Base-by-base conservation (phyloP, 208 protist species). In the Wallacemonas rigidus region DNA sequence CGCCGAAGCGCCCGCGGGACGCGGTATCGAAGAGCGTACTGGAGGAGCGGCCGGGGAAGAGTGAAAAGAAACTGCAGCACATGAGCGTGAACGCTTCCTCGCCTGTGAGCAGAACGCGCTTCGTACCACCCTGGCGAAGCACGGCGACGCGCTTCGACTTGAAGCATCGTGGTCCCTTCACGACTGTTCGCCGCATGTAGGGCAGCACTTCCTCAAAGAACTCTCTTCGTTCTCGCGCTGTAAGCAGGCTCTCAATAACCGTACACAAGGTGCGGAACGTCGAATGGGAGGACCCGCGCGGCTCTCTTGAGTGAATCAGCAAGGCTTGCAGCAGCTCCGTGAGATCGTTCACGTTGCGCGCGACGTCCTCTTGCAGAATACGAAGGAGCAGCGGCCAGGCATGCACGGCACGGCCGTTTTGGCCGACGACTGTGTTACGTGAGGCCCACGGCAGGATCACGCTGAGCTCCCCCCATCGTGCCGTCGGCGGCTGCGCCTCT, bases 41-140 rank as follows among this genome's bases (percentile, higher is more conserved):
- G 60, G 60, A 38, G 6, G 72, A 86, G 26, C 82, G 82, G 14
- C 76, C 70, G n/a, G 81, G 85, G 67, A 90, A 91, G 2, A 91
- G 72, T 1, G 83, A 92, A 63, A 92, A 92, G 71, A 95, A 91
- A 65, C 69, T 72, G 68, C 85, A 91, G 54, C 75, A 79, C 69
- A 88, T 47, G 6, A 91, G 74, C 53, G 70, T 77, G 54, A 76
- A 58, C 3, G 58, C 68, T 63, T 95, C 77, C 2, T 76, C 67
- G 67, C 78, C 38, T 1, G 69, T 76, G 14, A 91, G 48, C 35
- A 80, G 51, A 0, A 89, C 45, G 3, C 55, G 60, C 14, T 51
- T 60, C 35, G 72, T 85, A 8, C 57, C 50, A 35, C 76, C 68
- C 50, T 84, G 76, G 7, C 61, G 51, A 17, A 89, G 75, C 2